Evolutionary conservation across 495 filamentous ascomycete species (phyloP).

Genomic region (Cladorrhinum samala): DNA sequence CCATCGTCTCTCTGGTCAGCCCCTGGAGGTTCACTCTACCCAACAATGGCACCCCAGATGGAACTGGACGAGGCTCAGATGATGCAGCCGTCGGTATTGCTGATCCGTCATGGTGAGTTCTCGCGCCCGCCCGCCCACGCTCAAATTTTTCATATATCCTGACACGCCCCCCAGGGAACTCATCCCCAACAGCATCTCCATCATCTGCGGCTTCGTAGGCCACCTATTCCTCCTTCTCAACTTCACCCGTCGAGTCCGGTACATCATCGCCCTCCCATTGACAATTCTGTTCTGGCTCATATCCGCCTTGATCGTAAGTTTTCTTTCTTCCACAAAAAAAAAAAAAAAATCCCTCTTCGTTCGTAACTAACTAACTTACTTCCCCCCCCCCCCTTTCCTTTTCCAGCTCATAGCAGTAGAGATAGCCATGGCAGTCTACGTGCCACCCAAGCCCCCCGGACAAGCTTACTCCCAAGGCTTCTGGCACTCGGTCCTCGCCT

Average conservation of each 20-base stretch:
- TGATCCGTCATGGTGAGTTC: conserved; percentile 50
- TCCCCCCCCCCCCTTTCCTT: not conserved
- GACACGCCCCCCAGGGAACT: conserved; percentile 26
- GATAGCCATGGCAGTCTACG: conserved; percentile 53
- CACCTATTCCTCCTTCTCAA: conserved; percentile 72
- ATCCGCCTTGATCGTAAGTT: conserved; percentile 57
- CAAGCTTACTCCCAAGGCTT: conserved; percentile 68
- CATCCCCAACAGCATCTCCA: conserved; percentile 58
- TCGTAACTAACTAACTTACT: not conserved
- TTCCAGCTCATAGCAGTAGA: conserved; percentile 55
- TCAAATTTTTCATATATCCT: too few relatives aligned
- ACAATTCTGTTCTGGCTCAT: conserved; percentile 65
- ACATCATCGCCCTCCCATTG: conserved; percentile 65
- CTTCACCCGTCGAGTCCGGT: conserved; percentile 66
- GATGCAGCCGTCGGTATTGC: conserved; percentile 44
- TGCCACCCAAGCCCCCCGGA: conserved; percentile 49
- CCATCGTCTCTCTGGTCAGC: conserved; percentile 65
- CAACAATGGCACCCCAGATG: conserved; percentile 33
- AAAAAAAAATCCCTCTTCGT: too few relatives aligned
- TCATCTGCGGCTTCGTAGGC: conserved; percentile 60
- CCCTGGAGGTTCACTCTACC: conserved; percentile 51
- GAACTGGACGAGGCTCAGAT: conserved; percentile 32
- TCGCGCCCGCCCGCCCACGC: too few relatives aligned
- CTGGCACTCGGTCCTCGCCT: conserved; percentile 70
- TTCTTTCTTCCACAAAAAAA: not conserved